Evolutionary conservation across 345 rosid species (phyloP).

Genomic region (Citrus unshiu): DNA sequence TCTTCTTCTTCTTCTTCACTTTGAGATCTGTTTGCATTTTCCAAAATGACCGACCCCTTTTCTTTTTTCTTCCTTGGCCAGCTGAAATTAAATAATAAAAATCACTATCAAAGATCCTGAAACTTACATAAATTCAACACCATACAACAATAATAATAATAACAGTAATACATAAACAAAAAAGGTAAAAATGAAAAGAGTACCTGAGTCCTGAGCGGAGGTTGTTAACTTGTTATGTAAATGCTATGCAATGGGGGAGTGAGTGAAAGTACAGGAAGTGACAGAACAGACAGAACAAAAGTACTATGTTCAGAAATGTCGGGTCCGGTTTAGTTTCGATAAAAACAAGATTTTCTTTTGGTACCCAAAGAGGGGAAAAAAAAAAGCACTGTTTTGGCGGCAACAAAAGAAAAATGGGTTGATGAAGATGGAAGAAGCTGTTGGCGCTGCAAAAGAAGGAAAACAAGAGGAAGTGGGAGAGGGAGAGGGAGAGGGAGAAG

Average conservation of each 20-base stretch:
- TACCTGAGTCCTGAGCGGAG: neutral
- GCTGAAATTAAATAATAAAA: slow-evolving; percentile 9
- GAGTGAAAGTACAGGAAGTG: neutral
- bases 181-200: neutral
- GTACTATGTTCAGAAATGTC: slow-evolving; percentile 50
- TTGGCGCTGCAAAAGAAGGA: neutral
- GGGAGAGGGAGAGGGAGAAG: neutral
- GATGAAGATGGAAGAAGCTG: neutral
- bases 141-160: neutral
- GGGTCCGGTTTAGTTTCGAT: slow-evolving; percentile 7
- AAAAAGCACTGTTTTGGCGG: neutral
- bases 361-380: neutral
- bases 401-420: neutral
- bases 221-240: neutral
- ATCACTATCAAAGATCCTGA: slow-evolving; percentile 11
- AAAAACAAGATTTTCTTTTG: neutral
- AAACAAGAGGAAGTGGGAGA: neutral
- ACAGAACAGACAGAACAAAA: slow-evolving; percentile 15
- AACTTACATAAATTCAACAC: neutral
- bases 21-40: slow-evolving; percentile 22
- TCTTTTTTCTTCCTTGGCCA: neutral
- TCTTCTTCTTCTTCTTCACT: neutral
- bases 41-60: neutral
- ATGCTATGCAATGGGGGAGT: neutral
- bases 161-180: neutral